Conservation (phyloP, 805 yeast species). For the Saturnispora quitensis region DNA sequence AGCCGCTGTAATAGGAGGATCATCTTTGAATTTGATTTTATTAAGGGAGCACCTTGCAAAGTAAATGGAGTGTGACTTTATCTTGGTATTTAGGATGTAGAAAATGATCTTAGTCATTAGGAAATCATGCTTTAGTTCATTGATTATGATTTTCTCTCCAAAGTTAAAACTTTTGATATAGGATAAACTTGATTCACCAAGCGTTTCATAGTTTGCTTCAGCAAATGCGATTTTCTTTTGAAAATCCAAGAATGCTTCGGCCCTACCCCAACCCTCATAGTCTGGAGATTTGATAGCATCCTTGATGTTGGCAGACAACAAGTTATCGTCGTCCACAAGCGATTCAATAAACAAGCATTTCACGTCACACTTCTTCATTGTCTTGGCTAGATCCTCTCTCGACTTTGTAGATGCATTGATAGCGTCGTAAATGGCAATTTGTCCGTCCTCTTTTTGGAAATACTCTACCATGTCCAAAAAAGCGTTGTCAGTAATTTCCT, state of each 20-base stretch:
- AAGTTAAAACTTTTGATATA: constrained; percentile 85
- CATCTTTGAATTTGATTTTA: constrained; percentile 54
- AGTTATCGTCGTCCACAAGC: constrained; percentile 59
- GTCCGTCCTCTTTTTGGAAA: constrained; percentile 73
- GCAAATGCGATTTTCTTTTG: constrained; percentile 60
- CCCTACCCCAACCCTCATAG: constrained; percentile 65
- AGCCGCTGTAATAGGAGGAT: constrained; percentile 71
- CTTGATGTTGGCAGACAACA: constrained; percentile 66
- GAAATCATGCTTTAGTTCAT: constrained; percentile 80
- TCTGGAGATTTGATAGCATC: constrained; percentile 87
- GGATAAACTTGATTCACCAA: constrained; percentile 50
- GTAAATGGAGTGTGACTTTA: constrained; percentile 82
- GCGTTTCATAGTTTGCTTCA: constrained; percentile 62
- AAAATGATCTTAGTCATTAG: constrained; percentile 84
- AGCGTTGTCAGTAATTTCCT: constrained; percentile 57
- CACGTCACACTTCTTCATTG: constrained; percentile 49
- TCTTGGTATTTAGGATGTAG: constrained; percentile 83
- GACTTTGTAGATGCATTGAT: constrained; percentile 72
- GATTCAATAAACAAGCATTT: constrained; percentile 86
- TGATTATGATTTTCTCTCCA: constrained; percentile 74
- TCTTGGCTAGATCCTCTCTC: constrained; percentile 47
- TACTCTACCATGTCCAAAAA: constrained; percentile 60
- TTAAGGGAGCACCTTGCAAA: constrained; percentile 75
- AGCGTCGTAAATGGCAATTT: constrained; percentile 94
- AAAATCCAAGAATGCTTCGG: constrained; percentile 70